Percentiles rank a stretch among this genome's conserved stretches.
These are phyloP conservation scores for Stachybotrys chlorohalonatus DNA, from an alignment of 2,329 filamentous ascomycete genomes.

Conservation along the genomic window DNA sequence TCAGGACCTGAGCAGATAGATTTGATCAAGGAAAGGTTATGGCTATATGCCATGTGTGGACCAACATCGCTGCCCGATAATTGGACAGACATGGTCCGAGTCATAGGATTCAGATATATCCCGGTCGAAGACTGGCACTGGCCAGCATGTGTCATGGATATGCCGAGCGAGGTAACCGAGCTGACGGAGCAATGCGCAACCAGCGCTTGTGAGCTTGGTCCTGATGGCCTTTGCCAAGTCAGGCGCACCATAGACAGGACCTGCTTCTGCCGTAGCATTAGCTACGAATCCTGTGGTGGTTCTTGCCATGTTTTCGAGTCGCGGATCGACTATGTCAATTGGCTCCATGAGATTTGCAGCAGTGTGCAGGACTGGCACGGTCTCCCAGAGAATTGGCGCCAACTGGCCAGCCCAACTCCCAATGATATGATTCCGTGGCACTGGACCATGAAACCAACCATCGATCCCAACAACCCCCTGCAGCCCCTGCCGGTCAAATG, in stretches of 20 bases:
- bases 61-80: background rate
- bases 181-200: background rate
- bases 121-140: background rate
- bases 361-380: slow-evolving; percentile 2
- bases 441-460: background rate
- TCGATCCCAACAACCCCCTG: background rate
- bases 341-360: slow-evolving; percentile 2
- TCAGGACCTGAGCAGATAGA: background rate
- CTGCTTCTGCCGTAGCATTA: background rate
- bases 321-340: slow-evolving; percentile 2
- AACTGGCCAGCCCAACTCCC: background rate
- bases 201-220: background rate
- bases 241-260: background rate
- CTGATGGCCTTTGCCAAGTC: background rate
- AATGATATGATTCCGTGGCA: slow-evolving; percentile 1
- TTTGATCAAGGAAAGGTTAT: background rate
- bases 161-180: background rate
- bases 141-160: background rate
- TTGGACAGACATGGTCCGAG: background rate
- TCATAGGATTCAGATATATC: background rate
- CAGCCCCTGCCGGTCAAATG: background rate
- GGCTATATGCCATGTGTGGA: slow-evolving; percentile 1
- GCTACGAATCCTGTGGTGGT: background rate
- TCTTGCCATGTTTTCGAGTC: slow-evolving; percentile 2
- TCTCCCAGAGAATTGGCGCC: slow-evolving; percentile 1